Conservation (phyloP, 257 asterid species). For the Leptodermis oblonga region DNA sequence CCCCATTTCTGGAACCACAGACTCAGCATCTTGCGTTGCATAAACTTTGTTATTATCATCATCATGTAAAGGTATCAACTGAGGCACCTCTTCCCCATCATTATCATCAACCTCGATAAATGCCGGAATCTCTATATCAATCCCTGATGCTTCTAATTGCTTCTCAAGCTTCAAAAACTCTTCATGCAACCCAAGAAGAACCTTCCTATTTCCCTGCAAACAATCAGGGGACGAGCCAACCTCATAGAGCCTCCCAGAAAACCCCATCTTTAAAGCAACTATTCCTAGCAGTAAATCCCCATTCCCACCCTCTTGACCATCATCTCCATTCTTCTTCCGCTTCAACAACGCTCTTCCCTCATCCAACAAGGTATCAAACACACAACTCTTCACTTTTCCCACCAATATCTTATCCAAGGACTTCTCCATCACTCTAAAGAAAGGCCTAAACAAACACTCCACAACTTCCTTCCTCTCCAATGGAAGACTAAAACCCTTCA, state of each 20-base stretch:
- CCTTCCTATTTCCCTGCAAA: constrained; percentile 80
- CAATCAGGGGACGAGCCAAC: constrained; percentile 63
- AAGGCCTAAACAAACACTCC: constrained; percentile 53
- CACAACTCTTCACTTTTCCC: constrained; percentile 68
- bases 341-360: constrained; percentile 48
- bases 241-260: constrained; percentile 53
- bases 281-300: constrained; percentile 52
- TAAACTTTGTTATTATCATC: constrained; percentile 24
- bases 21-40: constrained; percentile 23
- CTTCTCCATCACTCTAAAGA: constrained; percentile 46
- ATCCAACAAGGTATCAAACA: constrained; percentile 64
- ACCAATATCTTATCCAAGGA: constrained; percentile 65
- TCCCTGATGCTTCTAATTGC: constrained; percentile 51
- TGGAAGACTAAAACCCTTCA: constrained; percentile 57
- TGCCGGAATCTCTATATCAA: constrained; percentile 54
- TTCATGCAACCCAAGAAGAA: constrained; percentile 60
- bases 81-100: constrained; percentile 58
- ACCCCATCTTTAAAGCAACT: constrained; percentile 63
- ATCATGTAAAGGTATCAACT: constrained; percentile 53
- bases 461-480: constrained; percentile 48
- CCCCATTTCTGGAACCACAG: constrained; percentile 21
- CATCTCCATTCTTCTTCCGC: constrained; percentile 42
- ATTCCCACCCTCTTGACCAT: constrained; percentile 34
- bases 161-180: constrained; percentile 78
- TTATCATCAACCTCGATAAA: constrained; percentile 20